phyloP scores from a whole-genome alignment of 2,329 filamentous ascomycete genomes.

The Colletotrichum neosansevieriae region DNA sequence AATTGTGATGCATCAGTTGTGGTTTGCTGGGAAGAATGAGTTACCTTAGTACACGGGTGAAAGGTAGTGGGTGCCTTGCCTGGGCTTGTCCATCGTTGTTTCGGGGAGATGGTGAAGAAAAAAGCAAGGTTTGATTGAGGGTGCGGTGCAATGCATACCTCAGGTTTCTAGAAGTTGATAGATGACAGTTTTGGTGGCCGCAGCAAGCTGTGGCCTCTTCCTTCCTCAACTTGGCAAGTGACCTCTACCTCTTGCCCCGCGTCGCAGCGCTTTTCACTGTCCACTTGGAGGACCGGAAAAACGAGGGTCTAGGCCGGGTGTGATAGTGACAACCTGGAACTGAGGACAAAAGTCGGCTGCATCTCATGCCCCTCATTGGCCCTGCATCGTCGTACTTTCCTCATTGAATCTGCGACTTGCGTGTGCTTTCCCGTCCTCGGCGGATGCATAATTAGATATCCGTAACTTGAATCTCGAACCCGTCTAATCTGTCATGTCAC shows the following conservation, averaged over 20 bases:
- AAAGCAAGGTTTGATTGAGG: constrained; percentile 29
- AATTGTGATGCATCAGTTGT: background rate
- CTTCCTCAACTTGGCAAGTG: background rate
- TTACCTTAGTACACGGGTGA: constrained; percentile 11
- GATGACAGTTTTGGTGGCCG: constrained; percentile 16
- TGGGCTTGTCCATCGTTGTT: constrained; percentile 35
- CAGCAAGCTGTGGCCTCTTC: background rate
- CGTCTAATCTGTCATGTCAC: background rate
- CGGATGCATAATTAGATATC: background rate
- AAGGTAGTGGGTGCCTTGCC: constrained; percentile 12
- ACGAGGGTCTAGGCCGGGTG: background rate
- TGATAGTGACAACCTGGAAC: too few species aligned
- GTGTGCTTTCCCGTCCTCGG: background rate
- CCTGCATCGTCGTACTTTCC: constrained; percentile 7
- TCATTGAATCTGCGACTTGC: constrained; percentile 1
- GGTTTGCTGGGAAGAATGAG: background rate
- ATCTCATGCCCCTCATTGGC: constrained; percentile 9
- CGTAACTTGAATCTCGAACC: background rate
- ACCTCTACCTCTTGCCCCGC: background rate
- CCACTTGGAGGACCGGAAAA: background rate
- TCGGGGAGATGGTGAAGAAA: constrained; percentile 22
- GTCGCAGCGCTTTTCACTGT: background rate
- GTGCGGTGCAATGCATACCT: background rate
- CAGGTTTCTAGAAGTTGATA: constrained; percentile 35
- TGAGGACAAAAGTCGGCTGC: background rate